Percentiles rank a stretch among this genome's conserved stretches.
Evolutionary conservation across 768 basidiomycete species (phyloP).

Genomic region (Gelatoporia subvermispora): DNA sequence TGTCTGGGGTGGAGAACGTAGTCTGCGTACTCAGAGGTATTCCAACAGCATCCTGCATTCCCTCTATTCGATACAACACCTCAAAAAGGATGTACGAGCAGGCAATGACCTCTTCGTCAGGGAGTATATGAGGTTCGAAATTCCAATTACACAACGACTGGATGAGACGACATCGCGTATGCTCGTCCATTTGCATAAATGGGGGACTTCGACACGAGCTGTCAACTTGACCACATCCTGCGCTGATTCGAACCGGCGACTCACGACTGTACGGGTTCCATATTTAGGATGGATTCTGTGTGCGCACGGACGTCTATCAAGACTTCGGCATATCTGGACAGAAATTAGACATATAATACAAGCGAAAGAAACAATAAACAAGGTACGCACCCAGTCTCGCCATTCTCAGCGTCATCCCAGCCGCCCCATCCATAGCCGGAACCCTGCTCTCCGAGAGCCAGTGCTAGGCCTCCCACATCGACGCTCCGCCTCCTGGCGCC

Average conservation of each 20-base stretch:
- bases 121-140: slow-evolving; percentile 84
- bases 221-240: background rate
- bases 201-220: slow-evolving; percentile 8
- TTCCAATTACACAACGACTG: slow-evolving; percentile 72
- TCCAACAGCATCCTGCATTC: slow-evolving; percentile 55
- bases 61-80: slow-evolving; percentile 72
- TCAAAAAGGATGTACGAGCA: slow-evolving; percentile 88
- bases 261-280: slow-evolving; percentile 41
- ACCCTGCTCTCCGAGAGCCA: slow-evolving; percentile 61
- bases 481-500: slow-evolving; percentile 61
- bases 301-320: slow-evolving; percentile 82
- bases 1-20: background rate
- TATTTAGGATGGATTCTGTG: slow-evolving; percentile 67
- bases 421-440: slow-evolving; percentile 71
- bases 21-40: slow-evolving; percentile 44
- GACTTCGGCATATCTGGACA: slow-evolving; percentile 66
- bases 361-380: slow-evolving; percentile 13
- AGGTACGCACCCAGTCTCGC: slow-evolving; percentile 40
- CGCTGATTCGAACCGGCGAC: slow-evolving; percentile 17
- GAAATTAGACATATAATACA: slow-evolving; percentile 10
- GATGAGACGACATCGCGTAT: slow-evolving; percentile 61
- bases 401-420: slow-evolving; percentile 43
- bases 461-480: slow-evolving; percentile 84
- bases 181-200: slow-evolving; percentile 37
- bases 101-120: slow-evolving; percentile 75